These are phyloP conservation scores for Phaeomoniella chlamydospora DNA, from an alignment of 2,329 filamentous ascomycete genomes.

Conservation along the genomic window DNA sequence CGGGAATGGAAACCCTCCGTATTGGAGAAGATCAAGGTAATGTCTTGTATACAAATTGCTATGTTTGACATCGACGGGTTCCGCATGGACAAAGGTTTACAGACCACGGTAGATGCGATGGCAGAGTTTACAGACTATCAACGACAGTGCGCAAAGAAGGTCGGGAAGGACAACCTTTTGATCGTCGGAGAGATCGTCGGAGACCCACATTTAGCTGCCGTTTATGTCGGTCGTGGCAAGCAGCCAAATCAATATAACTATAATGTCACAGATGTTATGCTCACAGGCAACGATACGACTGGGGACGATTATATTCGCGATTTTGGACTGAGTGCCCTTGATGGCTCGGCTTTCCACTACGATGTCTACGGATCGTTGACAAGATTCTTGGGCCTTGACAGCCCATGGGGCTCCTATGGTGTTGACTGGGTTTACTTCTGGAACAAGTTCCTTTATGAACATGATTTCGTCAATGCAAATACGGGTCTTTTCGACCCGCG, in stretches of 20 bases:
- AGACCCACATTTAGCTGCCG: slow-evolving; percentile 34
- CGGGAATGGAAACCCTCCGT: slow-evolving; percentile 39
- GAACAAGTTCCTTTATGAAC: slow-evolving; percentile 30
- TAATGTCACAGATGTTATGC: slow-evolving; percentile 24
- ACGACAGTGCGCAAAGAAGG: slow-evolving; percentile 29
- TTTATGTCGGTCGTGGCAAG: slow-evolving; percentile 39
- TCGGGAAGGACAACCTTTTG: slow-evolving; percentile 40
- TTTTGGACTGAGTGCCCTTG: slow-evolving; percentile 29
- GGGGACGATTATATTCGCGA: slow-evolving; percentile 27
- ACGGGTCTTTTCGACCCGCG: slow-evolving; percentile 38
- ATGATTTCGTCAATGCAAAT: slow-evolving; percentile 36
- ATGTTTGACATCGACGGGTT: slow-evolving; percentile 42
- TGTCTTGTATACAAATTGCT: slow-evolving; percentile 38
- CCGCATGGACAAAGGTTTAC: slow-evolving; percentile 49
- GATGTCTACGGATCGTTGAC: slow-evolving; percentile 35
- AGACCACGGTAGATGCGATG: slow-evolving; percentile 44
- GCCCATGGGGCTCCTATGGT: slow-evolving; percentile 12
- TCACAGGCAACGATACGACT: slow-evolving; percentile 17
- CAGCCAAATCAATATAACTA: slow-evolving; percentile 25
- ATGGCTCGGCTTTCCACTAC: slow-evolving; percentile 39
- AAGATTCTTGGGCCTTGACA: slow-evolving; percentile 32
- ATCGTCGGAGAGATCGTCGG: slow-evolving; percentile 40
- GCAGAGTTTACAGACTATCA: slow-evolving; percentile 34
- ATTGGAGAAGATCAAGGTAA: slow-evolving; percentile 34
- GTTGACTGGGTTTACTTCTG: slow-evolving; percentile 31